Evolutionary conservation across 768 basidiomycete species (phyloP), one percentile per base, ranked within the genome.

Genomic region (Baorangia bicolor): DNA sequence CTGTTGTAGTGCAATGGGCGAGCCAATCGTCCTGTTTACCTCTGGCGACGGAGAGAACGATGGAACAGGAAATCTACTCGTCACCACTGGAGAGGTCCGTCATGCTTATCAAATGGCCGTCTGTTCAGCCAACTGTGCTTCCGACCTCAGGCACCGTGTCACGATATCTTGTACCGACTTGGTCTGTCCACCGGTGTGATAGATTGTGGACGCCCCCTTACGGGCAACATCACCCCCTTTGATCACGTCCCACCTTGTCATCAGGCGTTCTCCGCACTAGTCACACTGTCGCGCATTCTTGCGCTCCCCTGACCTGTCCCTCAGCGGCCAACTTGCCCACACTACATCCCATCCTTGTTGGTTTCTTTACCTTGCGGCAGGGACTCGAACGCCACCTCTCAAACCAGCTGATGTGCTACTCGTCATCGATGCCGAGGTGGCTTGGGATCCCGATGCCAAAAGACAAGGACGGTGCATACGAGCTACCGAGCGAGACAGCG

Each of bases 31-130:
- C 88, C 88, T 0, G 86, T 87, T 1, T 89, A 90, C 65, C 74
- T 88, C 9, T 89, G 86, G 84, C 86, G 80, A 13, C 77, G 85
- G 16, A 77, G 88, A n/a, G 88, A 90, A 77, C 79, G 1, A 83
- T 84, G 76, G 87, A 90, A 61, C 78, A 87, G 65, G 82, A 86
- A 63, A 67, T 88, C 1, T 75, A 81, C 21, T 56, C 71, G 5
- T 58, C 69, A 5, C 53, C 69, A 2, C 56, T 82, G n/a, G 64
- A 73, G 21, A 56, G 68, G 3, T 48, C 70, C 0, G 53, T 69
- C 11, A 55, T 73, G 0, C 56, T 63, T 38, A 59, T 57, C n/a
- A 73, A 75, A 52, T 87, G 85, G 84, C 81, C 84, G 0, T 55
- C 82, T 0, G 55, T 87, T 13, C 76, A 81, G 52, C 78, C 79